Conservation (phyloP, 192 early-diverging fungal species). For the Chytriomyces confervae region DNA sequence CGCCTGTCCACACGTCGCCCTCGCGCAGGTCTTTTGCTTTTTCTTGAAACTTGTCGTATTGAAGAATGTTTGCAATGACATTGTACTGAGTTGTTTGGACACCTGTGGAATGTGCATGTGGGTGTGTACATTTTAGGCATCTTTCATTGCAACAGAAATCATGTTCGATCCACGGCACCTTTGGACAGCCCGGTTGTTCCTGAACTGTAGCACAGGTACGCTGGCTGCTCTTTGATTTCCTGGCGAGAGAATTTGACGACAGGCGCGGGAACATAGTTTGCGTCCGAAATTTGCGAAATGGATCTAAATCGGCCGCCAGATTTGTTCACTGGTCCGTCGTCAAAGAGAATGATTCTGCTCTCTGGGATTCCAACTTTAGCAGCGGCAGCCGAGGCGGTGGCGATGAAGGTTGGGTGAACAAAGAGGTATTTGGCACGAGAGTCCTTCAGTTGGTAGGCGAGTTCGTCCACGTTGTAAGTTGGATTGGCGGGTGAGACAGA, state of each 20-base stretch:
- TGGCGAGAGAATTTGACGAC: constrained; percentile 39
- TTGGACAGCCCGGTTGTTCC: constrained; percentile 73
- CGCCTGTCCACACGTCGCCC: constrained; percentile 51
- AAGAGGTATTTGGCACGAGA: constrained; percentile 71
- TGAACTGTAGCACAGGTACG: constrained; percentile 74
- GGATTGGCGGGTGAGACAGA: constrained; percentile 82
- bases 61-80: constrained; percentile 76
- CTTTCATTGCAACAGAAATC: background rate
- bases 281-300: constrained; percentile 10
- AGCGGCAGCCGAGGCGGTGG: constrained; percentile 39
- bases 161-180: constrained; percentile 27
- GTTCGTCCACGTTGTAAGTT: constrained; percentile 78
- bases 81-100: constrained; percentile 82
- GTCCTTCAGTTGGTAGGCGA: constrained; percentile 76
- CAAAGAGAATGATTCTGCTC: constrained; percentile 41
- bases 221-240: constrained; percentile 51
- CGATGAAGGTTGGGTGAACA: constrained; percentile 43
- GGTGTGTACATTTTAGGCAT: background rate
- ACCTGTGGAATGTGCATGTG: constrained; percentile 45
- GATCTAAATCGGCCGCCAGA: constrained; percentile 33
- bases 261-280: constrained; percentile 9
- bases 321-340: constrained; percentile 9
- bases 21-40: constrained; percentile 19
- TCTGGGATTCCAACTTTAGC: constrained; percentile 37
- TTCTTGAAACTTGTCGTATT: constrained; percentile 57